Evolutionary conservation across 352 stramenopile genomes (phyloP).

Genomic region (Globisporangium rhizosaccharum): DNA sequence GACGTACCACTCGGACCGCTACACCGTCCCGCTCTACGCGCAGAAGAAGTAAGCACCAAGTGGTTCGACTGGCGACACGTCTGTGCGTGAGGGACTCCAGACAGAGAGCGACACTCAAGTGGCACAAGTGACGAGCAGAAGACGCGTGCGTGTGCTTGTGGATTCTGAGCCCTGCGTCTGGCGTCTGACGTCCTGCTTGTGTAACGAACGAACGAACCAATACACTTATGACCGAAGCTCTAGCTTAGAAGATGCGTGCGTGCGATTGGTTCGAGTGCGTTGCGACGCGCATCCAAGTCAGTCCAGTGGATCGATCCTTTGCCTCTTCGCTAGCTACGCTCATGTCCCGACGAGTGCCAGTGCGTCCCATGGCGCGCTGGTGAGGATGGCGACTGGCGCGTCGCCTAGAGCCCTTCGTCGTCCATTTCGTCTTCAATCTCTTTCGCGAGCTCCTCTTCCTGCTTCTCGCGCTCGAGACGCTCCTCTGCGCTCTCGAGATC

Average conservation of each 20-base stretch:
- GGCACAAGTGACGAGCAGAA: no score
- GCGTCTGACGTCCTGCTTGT: no score
- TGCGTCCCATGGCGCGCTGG: no score
- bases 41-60: constrained; percentile 53
- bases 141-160: no score
- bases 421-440: constrained; percentile 96
- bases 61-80: no score
- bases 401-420: constrained; percentile 81
- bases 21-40: constrained; percentile 71
- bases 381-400: not conserved
- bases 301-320: not conserved
- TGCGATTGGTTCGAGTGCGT: no score
- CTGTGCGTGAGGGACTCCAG: no score
- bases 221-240: not conserved
- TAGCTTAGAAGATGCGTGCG: no score
- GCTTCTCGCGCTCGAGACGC: constrained; percentile 89
- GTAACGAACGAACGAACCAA: not conserved
- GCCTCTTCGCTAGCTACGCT: not conserved
- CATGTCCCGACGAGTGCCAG: not conserved
- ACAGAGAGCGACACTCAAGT: no score
- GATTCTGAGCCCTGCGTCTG: no score
- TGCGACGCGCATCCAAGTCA: no score
- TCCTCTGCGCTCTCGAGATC: constrained; percentile 91
- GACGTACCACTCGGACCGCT: constrained; percentile 86
- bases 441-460: constrained; percentile 93